These are phyloP conservation scores for Torulaspora gathmanii DNA, from an alignment of 805 yeast species.

Conservation along the genomic window DNA sequence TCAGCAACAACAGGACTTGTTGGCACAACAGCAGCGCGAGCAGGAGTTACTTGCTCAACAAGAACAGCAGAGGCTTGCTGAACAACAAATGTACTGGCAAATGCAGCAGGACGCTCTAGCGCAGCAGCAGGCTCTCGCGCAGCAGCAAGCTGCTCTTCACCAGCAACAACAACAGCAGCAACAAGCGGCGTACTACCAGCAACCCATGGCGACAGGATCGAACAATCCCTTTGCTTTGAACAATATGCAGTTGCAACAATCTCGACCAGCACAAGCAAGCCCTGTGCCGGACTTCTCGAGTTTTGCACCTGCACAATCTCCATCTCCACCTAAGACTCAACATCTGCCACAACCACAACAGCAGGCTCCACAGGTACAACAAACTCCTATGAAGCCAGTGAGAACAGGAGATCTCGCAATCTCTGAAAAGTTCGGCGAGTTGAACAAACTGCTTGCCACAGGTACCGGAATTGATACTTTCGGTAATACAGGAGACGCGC, in stretches of 20 bases:
- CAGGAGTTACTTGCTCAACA: constrained; percentile 29
- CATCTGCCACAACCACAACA: constrained; percentile 24
- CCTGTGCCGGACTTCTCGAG: constrained; percentile 6
- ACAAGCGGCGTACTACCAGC: constrained; percentile 41
- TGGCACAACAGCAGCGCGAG: constrained; percentile 29
- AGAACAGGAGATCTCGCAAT: constrained; percentile 52
- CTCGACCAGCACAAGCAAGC: constrained; percentile 7
- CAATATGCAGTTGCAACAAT: constrained; percentile 15
- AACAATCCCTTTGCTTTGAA: constrained; percentile 72
- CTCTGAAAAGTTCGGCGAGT: constrained; percentile 59
- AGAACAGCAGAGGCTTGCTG: constrained; percentile 22
- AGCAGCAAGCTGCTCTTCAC: constrained; percentile 29
- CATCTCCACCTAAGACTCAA: constrained; percentile 7
- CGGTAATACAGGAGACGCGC: constrained; percentile 40
- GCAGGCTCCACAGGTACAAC: constrained; percentile 19
- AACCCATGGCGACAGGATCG: constrained; percentile 62
- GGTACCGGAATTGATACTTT: constrained; percentile 94
- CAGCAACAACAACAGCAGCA: constrained; percentile 36
- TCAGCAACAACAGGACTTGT: constrained; percentile 31
- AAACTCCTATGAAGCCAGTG: constrained; percentile 42
- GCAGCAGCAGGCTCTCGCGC: constrained; percentile 33
- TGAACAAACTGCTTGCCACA: constrained; percentile 71
- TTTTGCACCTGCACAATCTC: constrained; percentile 5
- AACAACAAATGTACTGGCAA: constrained; percentile 25
- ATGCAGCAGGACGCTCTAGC: constrained; percentile 32